Evolutionary conservation across 1,284 basidiomycete species (phyloP), one percentile per base, ranked within the genome.

Genomic region (Puccinia hordei): DNA sequence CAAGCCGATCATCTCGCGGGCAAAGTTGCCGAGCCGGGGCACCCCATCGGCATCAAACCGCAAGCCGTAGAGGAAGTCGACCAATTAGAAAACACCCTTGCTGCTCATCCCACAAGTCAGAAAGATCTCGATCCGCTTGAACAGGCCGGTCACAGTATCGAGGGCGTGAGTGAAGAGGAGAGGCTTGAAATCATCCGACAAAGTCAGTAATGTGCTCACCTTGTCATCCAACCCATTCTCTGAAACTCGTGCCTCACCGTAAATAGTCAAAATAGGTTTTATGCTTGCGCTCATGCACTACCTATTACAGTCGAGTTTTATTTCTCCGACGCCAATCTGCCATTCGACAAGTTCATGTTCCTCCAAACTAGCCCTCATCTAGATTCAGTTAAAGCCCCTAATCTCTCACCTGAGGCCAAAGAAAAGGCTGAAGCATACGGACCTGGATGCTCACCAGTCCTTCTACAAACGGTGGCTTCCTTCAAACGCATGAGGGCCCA

Each of bases 281-380:
- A 19, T 71, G 17, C 53, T 73, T 63, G 17, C 33, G 41, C 12
- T 53, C 12, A n/a, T n/a, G n/a, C n/a, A n/a, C n/a, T 22, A 59
- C 38, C 66, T 6, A 61, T 19, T 59, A 9, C 71, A 97, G 95
- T 98, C 84, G 93, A 96, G 86, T 99, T 98, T 87, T 99, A 99
- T 89, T 95, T 99, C 87, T 92, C 92, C 73, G 94, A 97, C 87
- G 90, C 94, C 44, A 99, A 99, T 87, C 89, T 99, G 71, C 96
- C 97, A 17, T 95, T 91, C 84, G 97, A 98, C 90, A 95, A 93
- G 91, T 98, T 97, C 88, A 94, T 98, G 91, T 98, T 80, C 57
- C 59, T 65, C 69, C 78, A 80, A 66, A 68, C 78, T 35, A 80
- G 46, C 24, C 78, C 78, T 57, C 61, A 80, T 57, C 71, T 80